Percentiles rank a stretch among this genome's conserved stretches.
Conservation (phyloP, 106 monocot genomes). For the Dendrobium chrysotoxum region DNA sequence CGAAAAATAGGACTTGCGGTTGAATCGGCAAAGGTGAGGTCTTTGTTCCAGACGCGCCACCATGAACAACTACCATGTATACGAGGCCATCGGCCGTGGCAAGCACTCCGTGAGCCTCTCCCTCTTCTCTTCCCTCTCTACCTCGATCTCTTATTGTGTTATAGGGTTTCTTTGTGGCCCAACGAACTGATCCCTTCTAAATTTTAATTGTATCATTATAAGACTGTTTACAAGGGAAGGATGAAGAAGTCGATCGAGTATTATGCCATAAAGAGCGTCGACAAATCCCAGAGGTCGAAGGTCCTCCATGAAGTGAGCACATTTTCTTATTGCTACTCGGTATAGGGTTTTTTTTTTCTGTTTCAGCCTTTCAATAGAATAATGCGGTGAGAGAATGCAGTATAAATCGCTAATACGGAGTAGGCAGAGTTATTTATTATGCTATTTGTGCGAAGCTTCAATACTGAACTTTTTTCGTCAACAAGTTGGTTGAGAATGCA, state of each 20-base stretch:
- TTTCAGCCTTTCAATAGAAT: background rate
- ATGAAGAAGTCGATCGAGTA: conserved; percentile 98
- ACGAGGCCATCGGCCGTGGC: conserved; percentile 90
- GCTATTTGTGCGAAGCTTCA: background rate
- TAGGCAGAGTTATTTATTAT: background rate
- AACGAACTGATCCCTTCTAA: background rate
- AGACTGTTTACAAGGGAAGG: conserved; percentile 93
- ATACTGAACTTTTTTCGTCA: background rate
- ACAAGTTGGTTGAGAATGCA: background rate
- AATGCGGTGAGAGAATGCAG: background rate
- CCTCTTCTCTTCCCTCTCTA: too few species aligned
- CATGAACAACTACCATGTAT: conserved; percentile 98
- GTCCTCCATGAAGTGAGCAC: conserved; percentile 82
- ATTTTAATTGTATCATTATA: background rate
- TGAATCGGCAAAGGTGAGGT: background rate
- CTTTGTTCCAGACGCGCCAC: background rate
- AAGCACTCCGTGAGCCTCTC: conserved; percentile 72
- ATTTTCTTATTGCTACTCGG: background rate
- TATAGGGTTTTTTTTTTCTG: background rate
- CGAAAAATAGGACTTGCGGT: background rate
- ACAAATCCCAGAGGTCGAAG: conserved; percentile 87
- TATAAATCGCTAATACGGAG: background rate
- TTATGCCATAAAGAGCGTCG: conserved; percentile 94
- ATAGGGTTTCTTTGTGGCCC: background rate
- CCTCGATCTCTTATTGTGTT: background rate